phyloP scores from a whole-genome alignment of 106 monocot species.

The Apostasia ramifera region DNA sequence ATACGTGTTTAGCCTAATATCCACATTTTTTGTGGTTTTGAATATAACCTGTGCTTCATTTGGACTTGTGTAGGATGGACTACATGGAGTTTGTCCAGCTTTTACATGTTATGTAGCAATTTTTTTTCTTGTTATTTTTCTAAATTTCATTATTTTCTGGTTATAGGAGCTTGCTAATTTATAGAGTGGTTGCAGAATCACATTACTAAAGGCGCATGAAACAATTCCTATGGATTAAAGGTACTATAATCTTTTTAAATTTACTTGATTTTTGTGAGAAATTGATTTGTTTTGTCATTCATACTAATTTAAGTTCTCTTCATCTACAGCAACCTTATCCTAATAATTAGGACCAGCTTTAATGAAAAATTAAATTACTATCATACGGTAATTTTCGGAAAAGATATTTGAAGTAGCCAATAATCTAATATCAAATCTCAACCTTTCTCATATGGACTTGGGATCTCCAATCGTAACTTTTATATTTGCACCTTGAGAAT shows the following conservation, averaged over 20 bases:
- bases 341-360: no score
- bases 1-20: background rate
- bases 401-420: no score
- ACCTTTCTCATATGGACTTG: no score
- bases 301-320: no score
- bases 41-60: slow-evolving; percentile 47
- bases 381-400: no score
- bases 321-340: no score
- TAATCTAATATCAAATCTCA: no score
- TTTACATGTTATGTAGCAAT: background rate
- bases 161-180: background rate
- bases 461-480: no score
- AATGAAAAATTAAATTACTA: no score
- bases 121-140: background rate
- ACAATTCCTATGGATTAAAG: slow-evolving; percentile 53
- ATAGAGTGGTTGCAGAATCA: slow-evolving; percentile 37
- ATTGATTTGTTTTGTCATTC: no score
- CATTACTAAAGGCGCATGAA: slow-evolving; percentile 40
- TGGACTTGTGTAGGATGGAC: slow-evolving; percentile 57
- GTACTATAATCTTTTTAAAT: slow-evolving; percentile 3
- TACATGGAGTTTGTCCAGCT: slow-evolving; percentile 67
- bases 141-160: background rate
- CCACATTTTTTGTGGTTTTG: slow-evolving; percentile 7
- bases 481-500: no score
- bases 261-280: no score